Evolutionary conservation across 2,329 filamentous ascomycete species (phyloP), one percentile per base, ranked within the genome.

Genomic region (Neonectria magnoliae): DNA sequence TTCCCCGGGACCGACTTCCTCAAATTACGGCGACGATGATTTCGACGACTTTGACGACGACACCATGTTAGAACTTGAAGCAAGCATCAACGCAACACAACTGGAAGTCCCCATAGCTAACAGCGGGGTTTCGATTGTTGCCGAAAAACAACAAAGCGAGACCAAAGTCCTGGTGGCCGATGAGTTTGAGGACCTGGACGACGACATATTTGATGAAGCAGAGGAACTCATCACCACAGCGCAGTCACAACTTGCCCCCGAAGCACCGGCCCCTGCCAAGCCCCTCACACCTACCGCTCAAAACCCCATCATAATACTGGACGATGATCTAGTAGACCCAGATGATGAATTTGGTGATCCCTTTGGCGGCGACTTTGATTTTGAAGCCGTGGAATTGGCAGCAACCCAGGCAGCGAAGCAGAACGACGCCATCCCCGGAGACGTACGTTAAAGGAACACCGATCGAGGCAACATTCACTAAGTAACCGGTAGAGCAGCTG

Each of bases 321-420:
- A 63, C 7, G 62, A 64, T 11, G 58, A 57, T 13, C 44, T 53
- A 27, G 62, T 51, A 8, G 66, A 73, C 58, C 60, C 67, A 51
- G 70, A 75, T 56, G 75, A 79, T 59, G 78, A 81, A 27, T 76
- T 81, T 71, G 76, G 77, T 22, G 78, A 79, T 36, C 77, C 76
- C 54, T 89, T 86, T 70, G 91, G 88, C 62, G 92, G 93, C 80
- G 93, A 88, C 71, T 85, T 89, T 78, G 93, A 97, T 78, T 91
- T 93, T 74, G 93, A 95, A 72, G 89, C 91, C 65, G 90, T 89
- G 68, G 91, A 94, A 79, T 80, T 90, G 70, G 88, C 88, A 74
- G 91, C 91, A 51, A 93, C 91, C 53, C 90, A 96, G 81, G 88
- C 90, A 70, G 76, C 80, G 41, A 73, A 80, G 62, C 76, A 75